Percentiles rank a stretch among this genome's conserved stretches.
Conservation (phyloP, 371 early-diverging fungal genomes). For the Actinomucor elegans region DNA sequence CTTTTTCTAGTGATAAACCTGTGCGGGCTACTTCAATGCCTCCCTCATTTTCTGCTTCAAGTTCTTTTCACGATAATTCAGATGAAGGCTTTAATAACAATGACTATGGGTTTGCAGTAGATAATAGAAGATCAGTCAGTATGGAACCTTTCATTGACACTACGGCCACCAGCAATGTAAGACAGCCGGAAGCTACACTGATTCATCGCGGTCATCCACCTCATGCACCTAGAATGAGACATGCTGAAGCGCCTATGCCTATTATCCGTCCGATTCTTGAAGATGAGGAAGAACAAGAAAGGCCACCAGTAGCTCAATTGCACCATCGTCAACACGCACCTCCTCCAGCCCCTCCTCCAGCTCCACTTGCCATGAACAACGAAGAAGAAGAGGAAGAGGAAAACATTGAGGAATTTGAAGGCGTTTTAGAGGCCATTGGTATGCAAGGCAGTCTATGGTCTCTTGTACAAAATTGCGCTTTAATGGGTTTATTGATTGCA, state of each 20-base stretch:
- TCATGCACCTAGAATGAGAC: slow-evolving; percentile 15
- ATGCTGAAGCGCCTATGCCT: slow-evolving; percentile 13
- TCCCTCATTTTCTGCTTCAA: background rate
- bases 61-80: background rate
- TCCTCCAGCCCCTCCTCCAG: background rate
- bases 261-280: slow-evolving; percentile 8
- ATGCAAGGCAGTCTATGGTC: slow-evolving; percentile 81
- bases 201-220: slow-evolving; percentile 8
- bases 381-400: slow-evolving; percentile 51
- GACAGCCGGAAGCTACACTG: background rate
- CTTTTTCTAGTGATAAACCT: background rate
- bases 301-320: too few species aligned
- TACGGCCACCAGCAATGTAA: background rate
- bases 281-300: slow-evolving; percentile 13
- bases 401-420: slow-evolving; percentile 73
- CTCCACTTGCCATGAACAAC: slow-evolving; percentile 5
- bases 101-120: background rate
- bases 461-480: slow-evolving; percentile 75
- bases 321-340: background rate
- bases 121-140: slow-evolving; percentile 7
- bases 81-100: background rate
- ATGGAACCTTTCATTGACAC: slow-evolving; percentile 12
- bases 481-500: slow-evolving; percentile 74
- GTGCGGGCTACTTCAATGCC: slow-evolving; percentile 15
- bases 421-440: slow-evolving; percentile 86